Evolutionary conservation across 176 grass and related monocot species (phyloP), one percentile per base, ranked within the genome.

Genomic region (Alopecurus myosuroides): DNA sequence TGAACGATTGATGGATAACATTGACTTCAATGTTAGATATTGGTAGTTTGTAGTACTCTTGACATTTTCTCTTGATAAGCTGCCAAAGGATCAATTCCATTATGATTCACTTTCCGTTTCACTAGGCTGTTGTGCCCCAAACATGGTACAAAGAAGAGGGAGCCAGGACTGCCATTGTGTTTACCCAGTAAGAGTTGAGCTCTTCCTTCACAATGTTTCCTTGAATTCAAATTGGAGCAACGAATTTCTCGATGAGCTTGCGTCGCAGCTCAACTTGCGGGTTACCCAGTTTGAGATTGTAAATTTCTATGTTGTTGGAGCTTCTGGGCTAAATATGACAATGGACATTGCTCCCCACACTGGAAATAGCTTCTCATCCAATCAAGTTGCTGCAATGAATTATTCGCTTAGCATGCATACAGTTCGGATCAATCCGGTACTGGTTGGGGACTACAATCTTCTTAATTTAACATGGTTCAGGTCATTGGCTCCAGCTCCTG

Each of bases 231-330:
- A 91, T 40, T 96, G 93, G 93, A 99, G 83, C 82, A 92, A 86
- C 3, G 84, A 92, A 85, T 97, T 99, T 80, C 94, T 99, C 56
- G 84, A 75, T 44, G 97, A 99, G 70, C 92, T 99, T 28, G 77
- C 97, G 53, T 88, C 88, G 44, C 94, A 99, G 73, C 94, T 99
- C 81, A 76, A 77, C 31, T 77, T 97, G 69, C 45, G 48, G 39
- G 94, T 86, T 75, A 53, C 33, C 65, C 94, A 99, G 76, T 99
- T 99, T 41, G 97, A 86, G 86, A 94, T 99, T 67, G 88, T 85
- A 81, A 99, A 99, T 84, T 97, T 99, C 80, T 99, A 99, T 42
- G 97, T 99, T 62, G 97, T 99, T 81, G 97, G 97, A 79, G 86
- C 92, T 74, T 96, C 92, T 90, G 97, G 94, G 64, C 88, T 99